phyloP scores from a whole-genome alignment of 139 green algal species.

The Eudorina sp. region DNA sequence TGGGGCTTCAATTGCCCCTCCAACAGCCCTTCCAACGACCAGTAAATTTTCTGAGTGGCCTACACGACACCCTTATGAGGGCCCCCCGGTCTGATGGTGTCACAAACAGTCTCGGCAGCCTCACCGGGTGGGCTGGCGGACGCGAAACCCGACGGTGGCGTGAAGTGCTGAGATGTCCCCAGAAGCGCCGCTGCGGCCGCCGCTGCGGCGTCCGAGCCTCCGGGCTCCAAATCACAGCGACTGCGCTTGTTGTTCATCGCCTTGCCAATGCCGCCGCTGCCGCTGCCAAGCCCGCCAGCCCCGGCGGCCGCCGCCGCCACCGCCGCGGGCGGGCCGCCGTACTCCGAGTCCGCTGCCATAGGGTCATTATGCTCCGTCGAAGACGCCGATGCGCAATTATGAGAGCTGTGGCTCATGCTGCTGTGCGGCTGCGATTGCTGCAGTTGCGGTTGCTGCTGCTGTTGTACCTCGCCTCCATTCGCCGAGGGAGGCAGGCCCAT shows the following conservation, averaged over 20 bases:
- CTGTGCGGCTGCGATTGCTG: constrained; percentile 11
- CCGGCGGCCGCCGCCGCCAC: background rate
- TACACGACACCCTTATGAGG: too few relatives aligned
- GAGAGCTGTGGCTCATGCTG: constrained; percentile 41
- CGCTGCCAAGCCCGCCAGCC: too few relatives aligned
- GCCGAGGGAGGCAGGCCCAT: background rate
- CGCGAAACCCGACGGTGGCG: too few relatives aligned
- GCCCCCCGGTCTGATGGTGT: too few relatives aligned
- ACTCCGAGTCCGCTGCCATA: background rate
- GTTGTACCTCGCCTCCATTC: background rate
- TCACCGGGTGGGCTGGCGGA: too few relatives aligned
- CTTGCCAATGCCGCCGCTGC: background rate
- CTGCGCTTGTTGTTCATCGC: constrained; percentile 3
- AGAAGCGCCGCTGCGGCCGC: background rate
- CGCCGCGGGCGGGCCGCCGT: background rate
- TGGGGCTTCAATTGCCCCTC: too few relatives aligned
- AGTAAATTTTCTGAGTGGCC: too few relatives aligned
- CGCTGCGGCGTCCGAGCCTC: background rate
- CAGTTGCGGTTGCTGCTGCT: background rate
- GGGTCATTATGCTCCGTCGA: background rate
- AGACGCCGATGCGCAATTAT: background rate
- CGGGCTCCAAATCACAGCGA: background rate
- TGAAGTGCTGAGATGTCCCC: too few relatives aligned
- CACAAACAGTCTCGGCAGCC: too few relatives aligned
- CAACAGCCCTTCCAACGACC: too few relatives aligned